These are phyloP conservation scores for Colletotrichum brevisporum DNA, from an alignment of 2,329 filamentous ascomycete genomes.

Conservation along the genomic window DNA sequence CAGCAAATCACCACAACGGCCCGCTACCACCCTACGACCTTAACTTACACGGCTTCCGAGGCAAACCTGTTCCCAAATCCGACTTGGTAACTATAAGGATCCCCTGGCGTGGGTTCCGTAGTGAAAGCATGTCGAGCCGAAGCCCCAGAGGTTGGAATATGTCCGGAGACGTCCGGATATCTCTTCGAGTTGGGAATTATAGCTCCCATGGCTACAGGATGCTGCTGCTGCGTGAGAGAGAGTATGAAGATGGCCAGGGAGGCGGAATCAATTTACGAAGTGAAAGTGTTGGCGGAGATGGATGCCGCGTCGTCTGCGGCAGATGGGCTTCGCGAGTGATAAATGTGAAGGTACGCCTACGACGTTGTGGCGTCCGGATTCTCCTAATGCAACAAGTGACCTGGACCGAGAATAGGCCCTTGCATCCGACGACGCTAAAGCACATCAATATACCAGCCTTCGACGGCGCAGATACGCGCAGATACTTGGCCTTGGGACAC, in stretches of 20 bases:
- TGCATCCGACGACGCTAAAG: constrained; percentile 32
- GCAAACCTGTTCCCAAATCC: constrained; percentile 44
- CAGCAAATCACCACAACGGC: not conserved
- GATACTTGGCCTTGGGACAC: constrained; percentile 15
- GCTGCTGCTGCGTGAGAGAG: not conserved
- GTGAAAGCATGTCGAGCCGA: constrained; percentile 40
- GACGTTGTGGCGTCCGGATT: constrained; percentile 32
- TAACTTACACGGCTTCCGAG: constrained; percentile 44
- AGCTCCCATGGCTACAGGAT: constrained; percentile 25
- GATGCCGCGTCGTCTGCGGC: constrained; percentile 1
- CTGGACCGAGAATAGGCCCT: constrained; percentile 29
- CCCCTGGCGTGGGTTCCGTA: constrained; percentile 28
- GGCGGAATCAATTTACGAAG: not conserved
- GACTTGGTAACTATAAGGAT: constrained; percentile 44
- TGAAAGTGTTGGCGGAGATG: not conserved
- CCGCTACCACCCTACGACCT: not conserved
- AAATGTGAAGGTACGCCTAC: constrained; percentile 29
- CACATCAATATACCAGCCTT: constrained; percentile 34
- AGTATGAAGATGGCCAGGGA: constrained; percentile 1
- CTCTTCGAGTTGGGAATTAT: constrained; percentile 29
- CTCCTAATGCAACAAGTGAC: constrained; percentile 14
- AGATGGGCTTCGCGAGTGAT: constrained; percentile 24
- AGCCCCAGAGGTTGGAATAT: constrained; percentile 15
- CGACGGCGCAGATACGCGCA: constrained; percentile 12
- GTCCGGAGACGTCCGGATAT: constrained; percentile 15